These are phyloP conservation scores for Trichoderma sp. DNA, from an alignment of 2,329 filamentous ascomycete species.

Conservation along the genomic window DNA sequence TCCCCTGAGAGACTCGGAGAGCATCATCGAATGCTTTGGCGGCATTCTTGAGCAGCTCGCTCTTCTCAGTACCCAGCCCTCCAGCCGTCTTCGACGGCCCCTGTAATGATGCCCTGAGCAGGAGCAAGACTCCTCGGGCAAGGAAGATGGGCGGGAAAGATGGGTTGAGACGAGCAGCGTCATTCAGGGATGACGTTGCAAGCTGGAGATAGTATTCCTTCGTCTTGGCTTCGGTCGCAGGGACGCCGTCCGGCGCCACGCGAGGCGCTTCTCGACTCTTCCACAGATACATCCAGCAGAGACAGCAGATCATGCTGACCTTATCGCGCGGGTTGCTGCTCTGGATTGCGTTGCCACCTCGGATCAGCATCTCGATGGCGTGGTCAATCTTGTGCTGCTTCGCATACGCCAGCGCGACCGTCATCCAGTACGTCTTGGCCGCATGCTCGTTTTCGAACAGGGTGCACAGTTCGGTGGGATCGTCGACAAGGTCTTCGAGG, in stretches of 20 bases:
- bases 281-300: constrained; percentile 90
- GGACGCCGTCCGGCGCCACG: constrained; percentile 62
- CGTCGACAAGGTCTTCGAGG: constrained; percentile 86
- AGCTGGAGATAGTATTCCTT: constrained; percentile 92
- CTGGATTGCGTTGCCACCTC: constrained; percentile 72
- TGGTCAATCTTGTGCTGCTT: constrained; percentile 94
- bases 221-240: constrained; percentile 74
- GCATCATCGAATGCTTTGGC: constrained; percentile 95
- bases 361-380: constrained; percentile 71
- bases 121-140: constrained; percentile 83
- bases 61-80: constrained; percentile 70
- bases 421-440: constrained; percentile 93
- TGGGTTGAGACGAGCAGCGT: constrained; percentile 91
- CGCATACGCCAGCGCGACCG: constrained; percentile 93
- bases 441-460: constrained; percentile 93
- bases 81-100: constrained; percentile 69
- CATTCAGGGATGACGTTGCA: constrained; percentile 90
- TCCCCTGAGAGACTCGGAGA: constrained; percentile 77
- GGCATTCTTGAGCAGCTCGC: constrained; percentile 80
- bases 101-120: constrained; percentile 84
- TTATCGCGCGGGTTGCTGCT: constrained; percentile 78
- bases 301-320: constrained; percentile 77
- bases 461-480: constrained; percentile 91
- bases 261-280: constrained; percentile 80
- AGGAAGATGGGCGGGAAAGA: constrained; percentile 89